phyloP scores from a whole-genome alignment of 805 yeast genomes.

The Lachancea meyersii region DNA sequence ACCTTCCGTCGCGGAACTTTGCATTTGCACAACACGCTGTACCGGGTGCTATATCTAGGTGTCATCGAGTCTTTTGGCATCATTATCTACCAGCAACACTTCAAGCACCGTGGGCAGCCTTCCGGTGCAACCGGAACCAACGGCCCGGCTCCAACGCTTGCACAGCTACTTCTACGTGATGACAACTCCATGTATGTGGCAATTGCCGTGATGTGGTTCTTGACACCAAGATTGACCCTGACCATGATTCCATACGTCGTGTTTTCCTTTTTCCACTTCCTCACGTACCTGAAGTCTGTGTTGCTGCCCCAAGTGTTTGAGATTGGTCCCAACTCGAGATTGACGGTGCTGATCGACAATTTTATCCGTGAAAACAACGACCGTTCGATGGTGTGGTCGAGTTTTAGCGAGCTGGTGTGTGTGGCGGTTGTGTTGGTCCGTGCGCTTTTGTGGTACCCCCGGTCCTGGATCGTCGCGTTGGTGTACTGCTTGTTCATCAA shows the following conservation, averaged over 20 bases:
- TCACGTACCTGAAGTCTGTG: constrained; percentile 60
- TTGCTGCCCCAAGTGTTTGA: constrained; percentile 54
- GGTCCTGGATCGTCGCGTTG: constrained; percentile 54
- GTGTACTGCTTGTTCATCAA: constrained; percentile 61
- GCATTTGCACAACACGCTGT: constrained; percentile 41
- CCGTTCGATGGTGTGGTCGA: constrained; percentile 50
- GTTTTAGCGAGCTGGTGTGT: constrained; percentile 48
- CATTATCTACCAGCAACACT: constrained; percentile 56
- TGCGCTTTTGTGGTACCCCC: constrained; percentile 51
- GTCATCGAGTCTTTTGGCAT: constrained; percentile 70
- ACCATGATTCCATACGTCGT: constrained; percentile 68
- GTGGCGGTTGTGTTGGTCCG: constrained; percentile 43
- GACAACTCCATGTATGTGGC: constrained; percentile 71
- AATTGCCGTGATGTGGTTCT: constrained; percentile 48
- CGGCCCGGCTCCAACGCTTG: constrained; percentile 22
- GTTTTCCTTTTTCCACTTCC: constrained; percentile 76
- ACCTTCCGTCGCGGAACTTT: constrained; percentile 30
- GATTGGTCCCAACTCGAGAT: constrained; percentile 23
- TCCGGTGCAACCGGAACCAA: constrained; percentile 9
- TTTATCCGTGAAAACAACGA: constrained; percentile 54
- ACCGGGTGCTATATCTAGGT: constrained; percentile 55
- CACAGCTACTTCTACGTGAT: constrained; percentile 42
- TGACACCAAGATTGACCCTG: constrained; percentile 53
- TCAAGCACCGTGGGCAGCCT: constrained; percentile 30
- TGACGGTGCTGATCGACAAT: constrained; percentile 29